Conservation (phyloP, 805 yeast species). For the Isabelozyma pseudorhagii region DNA sequence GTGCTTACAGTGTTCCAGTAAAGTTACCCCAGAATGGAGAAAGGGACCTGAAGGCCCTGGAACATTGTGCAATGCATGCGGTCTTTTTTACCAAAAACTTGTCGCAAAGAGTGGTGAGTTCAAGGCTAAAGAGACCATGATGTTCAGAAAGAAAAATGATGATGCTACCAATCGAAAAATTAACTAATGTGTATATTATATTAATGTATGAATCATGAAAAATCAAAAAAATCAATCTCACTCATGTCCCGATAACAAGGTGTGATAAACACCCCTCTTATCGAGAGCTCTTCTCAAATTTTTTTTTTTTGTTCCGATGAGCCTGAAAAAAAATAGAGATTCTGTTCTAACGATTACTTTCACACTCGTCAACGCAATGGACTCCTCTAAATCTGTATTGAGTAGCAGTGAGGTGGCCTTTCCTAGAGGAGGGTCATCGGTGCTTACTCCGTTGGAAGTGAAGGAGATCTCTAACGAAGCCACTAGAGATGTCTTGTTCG, state of each 20-base stretch:
- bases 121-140: constrained; percentile 39
- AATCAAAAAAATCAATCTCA: background rate
- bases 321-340: background rate
- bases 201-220: background rate
- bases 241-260: background rate
- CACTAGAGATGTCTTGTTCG: constrained; percentile 80
- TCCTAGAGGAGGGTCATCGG: constrained; percentile 95
- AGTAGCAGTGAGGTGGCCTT: constrained; percentile 57
- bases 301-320: background rate
- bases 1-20: constrained; percentile 44
- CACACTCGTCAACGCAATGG: too few species aligned
- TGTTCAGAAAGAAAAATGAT: constrained; percentile 8
- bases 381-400: constrained; percentile 22
- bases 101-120: constrained; percentile 48
- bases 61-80: constrained; percentile 82
- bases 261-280: background rate
- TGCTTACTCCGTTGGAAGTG: constrained; percentile 83
- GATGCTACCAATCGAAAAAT: constrained; percentile 17
- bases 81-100: constrained; percentile 67
- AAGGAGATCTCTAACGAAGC: constrained; percentile 93
- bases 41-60: constrained; percentile 76
- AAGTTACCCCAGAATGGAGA: constrained; percentile 80
- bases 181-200: background rate
- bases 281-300: background rate
- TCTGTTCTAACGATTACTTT: too few species aligned